These are phyloP conservation scores for Begonia masoniana DNA, from an alignment of 306 rosid species.

Conservation along the genomic window DNA sequence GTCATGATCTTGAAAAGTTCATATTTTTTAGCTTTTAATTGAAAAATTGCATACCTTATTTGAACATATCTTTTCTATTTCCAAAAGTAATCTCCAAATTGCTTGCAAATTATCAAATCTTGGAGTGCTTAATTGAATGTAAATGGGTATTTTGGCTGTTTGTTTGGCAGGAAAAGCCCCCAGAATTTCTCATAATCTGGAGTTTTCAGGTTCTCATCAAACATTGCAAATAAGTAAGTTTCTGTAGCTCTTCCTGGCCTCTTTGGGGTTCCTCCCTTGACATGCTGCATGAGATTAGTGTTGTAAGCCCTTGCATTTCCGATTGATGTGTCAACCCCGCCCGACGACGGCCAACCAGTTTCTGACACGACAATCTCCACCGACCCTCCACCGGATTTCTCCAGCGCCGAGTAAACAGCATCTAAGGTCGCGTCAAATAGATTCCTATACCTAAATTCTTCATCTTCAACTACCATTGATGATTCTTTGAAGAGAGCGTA, in stretches of 20 bases:
- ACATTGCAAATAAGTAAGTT: constrained; percentile 20
- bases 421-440: constrained; percentile 23
- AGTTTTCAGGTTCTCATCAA: constrained; percentile 17
- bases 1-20: too few species aligned
- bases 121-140: constrained; percentile 2
- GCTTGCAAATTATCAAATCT: too few species aligned
- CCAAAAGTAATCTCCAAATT: too few species aligned
- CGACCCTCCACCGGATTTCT: constrained; percentile 14
- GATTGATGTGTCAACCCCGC: constrained; percentile 6
- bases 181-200: constrained; percentile 21
- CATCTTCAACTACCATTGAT: not conserved
- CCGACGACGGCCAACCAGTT: constrained; percentile 31
- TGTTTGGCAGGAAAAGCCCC: constrained; percentile 25
- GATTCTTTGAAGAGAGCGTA: constrained; percentile 9
- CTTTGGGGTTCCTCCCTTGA: constrained; percentile 19
- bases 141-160: constrained; percentile 12
- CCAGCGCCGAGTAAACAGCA: constrained; percentile 17
- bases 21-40: too few species aligned
- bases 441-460: not conserved
- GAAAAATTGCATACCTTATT: too few species aligned
- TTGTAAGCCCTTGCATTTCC: constrained; percentile 18
- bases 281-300: constrained; percentile 18
- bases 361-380: constrained; percentile 27
- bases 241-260: constrained; percentile 17
- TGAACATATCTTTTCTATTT: too few species aligned